Base-by-base conservation (phyloP, 768 basidiomycete species). In the Agrocybe pediades region DNA sequence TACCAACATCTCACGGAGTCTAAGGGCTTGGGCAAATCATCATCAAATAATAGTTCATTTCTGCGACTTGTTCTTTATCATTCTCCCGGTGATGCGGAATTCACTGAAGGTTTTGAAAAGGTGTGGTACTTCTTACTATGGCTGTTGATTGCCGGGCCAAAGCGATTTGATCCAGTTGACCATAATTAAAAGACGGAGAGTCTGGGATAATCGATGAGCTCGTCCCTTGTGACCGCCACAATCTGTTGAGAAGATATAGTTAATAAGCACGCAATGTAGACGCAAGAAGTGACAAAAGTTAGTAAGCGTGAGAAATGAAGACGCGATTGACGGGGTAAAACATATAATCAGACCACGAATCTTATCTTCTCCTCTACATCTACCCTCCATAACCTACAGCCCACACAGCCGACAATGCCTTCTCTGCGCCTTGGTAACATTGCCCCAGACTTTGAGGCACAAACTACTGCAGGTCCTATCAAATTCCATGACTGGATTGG, bases 401-500 rank as follows among this genome's bases (percentile, higher is more conserved):
- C 33, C 29, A 41, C 27, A 62, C 57, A 59, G 33, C 27, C 36
- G 16, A n/a, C 30, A 13, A 78, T 78, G 77, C 68, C 75, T 54
- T 62, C 81, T 63, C 85, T 92, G 49, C 86, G 91, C 58, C 90
- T 96, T 65, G 94, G 94, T 67, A 86, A 78, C 72, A 88, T 78
- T 60, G 95, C 95, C 44, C 95, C 96, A 49, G 84, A 98, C 73
- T 98, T 98, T 64, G 79, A 89, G 62, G 95, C 95, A 41, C 74
- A 92, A 59, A 98, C 95, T 45, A 97, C 95, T 49, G 65, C 79
- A 51, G 97, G 96, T 1, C 73, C 72, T 23, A 95, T 99, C 79
- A 87, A 84, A 56, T 95, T 97, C 80, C 94, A 98, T 67, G 86
- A 97, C 25, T 98, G 86, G 86, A 87, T 95, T 67, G 92, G 88